Conservation (phyloP, 139 green algal genomes). For the Mesotaenium endlicherianum region DNA sequence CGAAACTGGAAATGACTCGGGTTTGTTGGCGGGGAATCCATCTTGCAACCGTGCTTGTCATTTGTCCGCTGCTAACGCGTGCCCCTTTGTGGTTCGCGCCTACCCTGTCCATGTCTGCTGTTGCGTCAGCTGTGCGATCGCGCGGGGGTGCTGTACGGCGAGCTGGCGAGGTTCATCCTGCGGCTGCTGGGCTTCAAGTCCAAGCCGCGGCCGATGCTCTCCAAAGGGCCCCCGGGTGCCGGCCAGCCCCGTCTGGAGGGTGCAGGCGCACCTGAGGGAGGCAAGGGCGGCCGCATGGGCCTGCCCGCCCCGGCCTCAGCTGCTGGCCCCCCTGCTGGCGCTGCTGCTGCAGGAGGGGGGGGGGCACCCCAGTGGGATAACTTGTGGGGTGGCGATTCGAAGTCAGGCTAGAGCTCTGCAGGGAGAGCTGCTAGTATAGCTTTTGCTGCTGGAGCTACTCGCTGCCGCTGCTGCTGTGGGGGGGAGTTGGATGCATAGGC, state of each 20-base stretch:
- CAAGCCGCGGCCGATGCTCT: background rate
- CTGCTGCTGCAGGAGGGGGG: background rate
- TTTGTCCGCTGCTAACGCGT: too few species aligned
- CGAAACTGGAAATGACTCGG: too few species aligned
- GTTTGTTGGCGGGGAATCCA: too few species aligned
- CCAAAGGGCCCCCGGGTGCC: background rate
- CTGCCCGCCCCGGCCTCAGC: background rate
- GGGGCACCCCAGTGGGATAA: background rate
- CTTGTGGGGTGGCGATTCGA: background rate
- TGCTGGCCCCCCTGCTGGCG: background rate
- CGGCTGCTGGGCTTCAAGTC: constrained; percentile 74
- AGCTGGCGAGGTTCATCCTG: constrained; percentile 90
- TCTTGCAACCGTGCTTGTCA: too few species aligned
- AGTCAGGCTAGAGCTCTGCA: too few species aligned
- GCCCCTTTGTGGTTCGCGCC: too few species aligned
- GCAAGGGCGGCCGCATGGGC: background rate
- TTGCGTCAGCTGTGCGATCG: constrained; percentile 93
- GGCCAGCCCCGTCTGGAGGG: background rate
- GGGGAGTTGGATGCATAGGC: too few species aligned
- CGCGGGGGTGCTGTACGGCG: constrained; percentile 86
- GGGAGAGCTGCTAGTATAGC: too few species aligned
- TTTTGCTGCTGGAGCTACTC: too few species aligned
- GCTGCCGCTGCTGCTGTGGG: too few species aligned
- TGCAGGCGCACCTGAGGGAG: background rate
- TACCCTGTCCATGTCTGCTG: too few species aligned